Evolutionary conservation across 2,329 filamentous ascomycete genomes (phyloP), one percentile per base, ranked within the genome.

Genomic region (Dichotomopilus funicola): DNA sequence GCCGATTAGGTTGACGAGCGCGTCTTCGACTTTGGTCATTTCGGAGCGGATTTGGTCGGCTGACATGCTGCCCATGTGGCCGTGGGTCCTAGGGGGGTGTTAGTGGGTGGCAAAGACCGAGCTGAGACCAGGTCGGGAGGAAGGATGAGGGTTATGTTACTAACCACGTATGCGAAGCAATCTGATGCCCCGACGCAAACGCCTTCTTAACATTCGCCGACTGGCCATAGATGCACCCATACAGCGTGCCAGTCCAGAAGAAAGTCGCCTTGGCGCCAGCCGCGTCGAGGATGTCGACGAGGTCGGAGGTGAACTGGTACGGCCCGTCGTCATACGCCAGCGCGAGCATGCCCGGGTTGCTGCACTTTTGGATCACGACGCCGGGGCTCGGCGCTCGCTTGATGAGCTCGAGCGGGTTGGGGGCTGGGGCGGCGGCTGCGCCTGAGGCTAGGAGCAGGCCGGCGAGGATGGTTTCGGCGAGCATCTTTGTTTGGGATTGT

Each of bases 291-390:
- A 73, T 76, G 61, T 81, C 76, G n/a, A 82, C 68, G 1, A 81
- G 67, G 46, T 70, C 67, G 2, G 66, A 70, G 0, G 78, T 81
- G 63, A 75, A 79, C 53, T 71, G 65, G 56, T 75, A 78, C 1
- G 78, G 78, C 0, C 78, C 78, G 52, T 81, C 78, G 53, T 81
- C 78, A 58, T 77, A 80, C 1, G 78, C 77, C n/a, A 80, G 71
- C 0, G 78, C 76, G 2, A 81, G 65, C 42, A 74, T 70, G 10
- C 72, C 72, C 0, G 76, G 71, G 55, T 68, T 70, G 54, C 65
- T 65, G 66, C 76, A 78, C 59, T 73, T 70, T 7, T 70, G 72
- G 59, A 77, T 75, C 38, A 78, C 73, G 31, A 70, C 68, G 11
- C 76, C 76, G 1, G 72, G 65, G 9, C 65, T 68, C 36, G 72